Percentiles rank a stretch among this genome's conserved stretches.
Conservation (phyloP, 257 asterid genomes). For the Penstemon eatonii region DNA sequence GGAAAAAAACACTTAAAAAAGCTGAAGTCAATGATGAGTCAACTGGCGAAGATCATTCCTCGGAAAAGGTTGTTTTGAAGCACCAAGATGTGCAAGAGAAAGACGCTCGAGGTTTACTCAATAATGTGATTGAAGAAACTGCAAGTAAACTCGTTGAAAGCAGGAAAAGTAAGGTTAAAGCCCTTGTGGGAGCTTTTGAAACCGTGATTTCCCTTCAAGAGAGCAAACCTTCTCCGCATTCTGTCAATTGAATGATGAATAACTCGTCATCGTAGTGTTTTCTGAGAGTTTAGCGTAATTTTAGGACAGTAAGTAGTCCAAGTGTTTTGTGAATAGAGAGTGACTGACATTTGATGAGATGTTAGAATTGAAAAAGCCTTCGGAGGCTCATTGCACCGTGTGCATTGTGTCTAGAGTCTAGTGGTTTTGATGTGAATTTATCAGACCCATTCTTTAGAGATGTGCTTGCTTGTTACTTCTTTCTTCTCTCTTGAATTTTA, state of each 20-base stretch:
- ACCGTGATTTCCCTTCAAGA: conserved; percentile 57
- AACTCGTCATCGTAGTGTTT: conserved; percentile 6
- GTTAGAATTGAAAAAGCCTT: conserved; percentile 2
- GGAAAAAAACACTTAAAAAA: conserved; percentile 23
- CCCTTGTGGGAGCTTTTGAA: conserved; percentile 61
- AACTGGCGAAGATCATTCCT: conserved; percentile 15
- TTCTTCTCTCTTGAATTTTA: conserved; percentile 37
- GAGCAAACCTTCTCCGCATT: conserved; percentile 27
- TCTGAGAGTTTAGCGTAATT: conserved; percentile 2
- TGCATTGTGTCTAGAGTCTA: conserved; percentile 17
- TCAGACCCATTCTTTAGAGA: conserved; percentile 17
- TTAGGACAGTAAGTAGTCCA: not conserved
- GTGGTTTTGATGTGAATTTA: conserved; percentile 25
- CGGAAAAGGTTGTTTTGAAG: conserved; percentile 35
- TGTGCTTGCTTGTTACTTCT: conserved; percentile 7
- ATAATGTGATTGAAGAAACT: conserved; percentile 58
- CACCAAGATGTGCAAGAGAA: conserved; percentile 45
- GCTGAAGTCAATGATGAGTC: conserved; percentile 16
- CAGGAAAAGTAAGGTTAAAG: conserved; percentile 60
- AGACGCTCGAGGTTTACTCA: conserved; percentile 40
- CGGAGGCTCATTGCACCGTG: conserved; percentile 27
- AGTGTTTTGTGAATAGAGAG: conserved; percentile 10
- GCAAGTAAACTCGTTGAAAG: conserved; percentile 53
- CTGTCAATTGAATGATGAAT: conserved; percentile 22
- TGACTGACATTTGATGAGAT: not conserved